Conservation (phyloP, 768 basidiomycete genomes). For the Russula olivacea region DNA sequence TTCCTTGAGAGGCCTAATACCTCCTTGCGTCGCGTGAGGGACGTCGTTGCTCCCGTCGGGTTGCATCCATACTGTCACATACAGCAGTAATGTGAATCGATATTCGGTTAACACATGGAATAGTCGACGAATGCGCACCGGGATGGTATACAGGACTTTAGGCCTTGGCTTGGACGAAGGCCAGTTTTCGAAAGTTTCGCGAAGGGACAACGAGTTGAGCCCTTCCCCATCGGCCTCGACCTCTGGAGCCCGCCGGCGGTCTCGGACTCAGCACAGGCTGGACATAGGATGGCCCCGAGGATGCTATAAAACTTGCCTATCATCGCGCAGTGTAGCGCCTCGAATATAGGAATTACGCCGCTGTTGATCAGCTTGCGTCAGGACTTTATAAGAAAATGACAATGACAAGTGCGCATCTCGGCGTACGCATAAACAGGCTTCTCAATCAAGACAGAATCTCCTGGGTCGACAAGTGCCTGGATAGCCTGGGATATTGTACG, state of each 20-base stretch:
- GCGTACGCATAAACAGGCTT: constrained; percentile 68
- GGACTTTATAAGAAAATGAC: constrained; percentile 9
- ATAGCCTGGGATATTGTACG: constrained; percentile 49
- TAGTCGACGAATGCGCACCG: constrained; percentile 35
- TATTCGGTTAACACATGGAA: neutral
- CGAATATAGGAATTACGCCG: constrained; percentile 61
- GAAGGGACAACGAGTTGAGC: constrained; percentile 53
- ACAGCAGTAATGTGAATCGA: neutral
- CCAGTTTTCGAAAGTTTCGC: constrained; percentile 67
- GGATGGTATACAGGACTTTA: constrained; percentile 76
- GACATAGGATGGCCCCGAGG: neutral
- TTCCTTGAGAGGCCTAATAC: constrained; percentile 66
- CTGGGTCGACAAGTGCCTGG: constrained; percentile 63
- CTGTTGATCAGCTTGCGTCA: constrained; percentile 33
- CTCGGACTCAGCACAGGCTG: neutral
- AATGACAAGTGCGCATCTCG: constrained; percentile 25
- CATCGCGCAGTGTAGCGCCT: constrained; percentile 48
- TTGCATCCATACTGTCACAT: constrained; percentile 68
- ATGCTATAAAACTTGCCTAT: constrained; percentile 41
- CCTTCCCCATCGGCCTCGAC: constrained; percentile 73
- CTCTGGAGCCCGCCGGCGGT: constrained; percentile 40
- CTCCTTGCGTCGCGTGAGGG: constrained; percentile 61
- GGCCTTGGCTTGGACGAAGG: constrained; percentile 64
- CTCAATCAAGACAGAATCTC: constrained; percentile 78
- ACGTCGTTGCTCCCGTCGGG: constrained; percentile 76